Evolutionary conservation across 2,329 filamentous ascomycete genomes (phyloP), one percentile per base, ranked within the genome.

Genomic region (Colletotrichum acutatum): DNA sequence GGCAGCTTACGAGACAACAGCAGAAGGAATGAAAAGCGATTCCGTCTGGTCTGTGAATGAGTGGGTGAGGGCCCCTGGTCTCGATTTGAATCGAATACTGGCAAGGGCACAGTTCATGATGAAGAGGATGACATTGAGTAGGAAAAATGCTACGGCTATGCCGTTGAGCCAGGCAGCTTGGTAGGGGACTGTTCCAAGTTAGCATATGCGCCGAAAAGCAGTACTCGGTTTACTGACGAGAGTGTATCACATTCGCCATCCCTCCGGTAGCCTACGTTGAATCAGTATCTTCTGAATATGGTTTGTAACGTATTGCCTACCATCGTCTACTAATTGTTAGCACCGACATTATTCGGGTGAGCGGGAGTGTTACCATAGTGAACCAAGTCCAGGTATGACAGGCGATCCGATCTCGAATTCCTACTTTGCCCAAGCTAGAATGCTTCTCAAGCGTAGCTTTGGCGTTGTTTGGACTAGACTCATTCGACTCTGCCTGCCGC

Each of bases 41-140:
- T 97, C 94, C 0, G 92, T 91, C 14, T 94, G 93, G 82, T 96
- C 94, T 7, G 90, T 85, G 72, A 97, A 92, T 0, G 93, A 94
- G 16, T 89, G 86, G 71, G 87, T 87, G 78, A 96, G 94, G 9
- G 91, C 94, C 22, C 91, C 90, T 0, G 93, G 93, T 69, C 91
- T 91, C 76, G 89, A 86, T 76, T 88, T 88, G 80, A 97, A 97
- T 24, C 94, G 90, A 11, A 91, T 82, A 11, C 89, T 86, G 49
- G 96, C 89, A 76, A 94, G 86, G 61, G 86, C 78, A 79, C 90
- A 90, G 75, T 95, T 92, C 62, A 86, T 80, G 14, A 91, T 46
- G 77, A 93, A 93, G 5, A 95, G 85, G 3, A 85, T 79, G 26
- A 93, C 80, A 76, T 93, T 93, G 64, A 92, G 82, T 24, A 93